Evolutionary conservation across 1,284 basidiomycete genomes (phyloP).

Genomic region (Malassezia yamatoensis): DNA sequence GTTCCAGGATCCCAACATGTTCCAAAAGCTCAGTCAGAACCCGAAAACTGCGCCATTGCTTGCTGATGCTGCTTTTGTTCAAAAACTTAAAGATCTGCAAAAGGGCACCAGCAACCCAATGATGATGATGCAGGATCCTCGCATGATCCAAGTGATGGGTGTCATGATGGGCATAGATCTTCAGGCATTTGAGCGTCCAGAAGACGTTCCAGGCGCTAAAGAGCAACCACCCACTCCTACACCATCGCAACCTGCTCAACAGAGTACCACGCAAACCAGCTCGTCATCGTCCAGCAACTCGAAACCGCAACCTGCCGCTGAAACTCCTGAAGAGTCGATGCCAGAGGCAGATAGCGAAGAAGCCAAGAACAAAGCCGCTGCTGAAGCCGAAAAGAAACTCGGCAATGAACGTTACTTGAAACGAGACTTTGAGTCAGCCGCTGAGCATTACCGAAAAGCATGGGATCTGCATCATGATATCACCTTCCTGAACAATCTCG

Average conservation of each 20-base stretch:
- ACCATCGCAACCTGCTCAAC: slow-evolving; percentile 6
- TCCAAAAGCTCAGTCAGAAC: slow-evolving; percentile 72
- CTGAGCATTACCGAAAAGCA: slow-evolving; percentile 57
- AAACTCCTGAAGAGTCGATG: slow-evolving; percentile 9
- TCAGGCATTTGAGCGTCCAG: slow-evolving; percentile 71
- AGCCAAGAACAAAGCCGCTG: slow-evolving; percentile 31
- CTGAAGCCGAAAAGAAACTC: slow-evolving; percentile 50
- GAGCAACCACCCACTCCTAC: slow-evolving; percentile 45
- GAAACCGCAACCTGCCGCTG: slow-evolving; percentile 46
- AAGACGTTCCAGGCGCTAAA: slow-evolving; percentile 63
- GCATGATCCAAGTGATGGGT: slow-evolving; percentile 82
- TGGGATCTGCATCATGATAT: slow-evolving; percentile 92
- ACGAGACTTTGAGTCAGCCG: slow-evolving; percentile 52
- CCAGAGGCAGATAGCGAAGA: slow-evolving; percentile 23
- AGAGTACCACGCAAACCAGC: too few relatives aligned
- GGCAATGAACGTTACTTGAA: slow-evolving; percentile 79
- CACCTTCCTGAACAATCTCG: slow-evolving; percentile 61
- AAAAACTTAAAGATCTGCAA: slow-evolving; percentile 48
- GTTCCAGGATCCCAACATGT: slow-evolving; percentile 73
- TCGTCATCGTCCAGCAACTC: too few relatives aligned
- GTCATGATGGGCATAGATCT: slow-evolving; percentile 89
- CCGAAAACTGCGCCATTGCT: slow-evolving; percentile 75
- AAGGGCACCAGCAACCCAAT: slow-evolving; percentile 41
- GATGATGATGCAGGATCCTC: slow-evolving; percentile 62
- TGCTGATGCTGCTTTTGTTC: slow-evolving; percentile 60